These are phyloP conservation scores for Penicillium sp. DNA, from an alignment of 2,329 filamentous ascomycete species.

Conservation along the genomic window DNA sequence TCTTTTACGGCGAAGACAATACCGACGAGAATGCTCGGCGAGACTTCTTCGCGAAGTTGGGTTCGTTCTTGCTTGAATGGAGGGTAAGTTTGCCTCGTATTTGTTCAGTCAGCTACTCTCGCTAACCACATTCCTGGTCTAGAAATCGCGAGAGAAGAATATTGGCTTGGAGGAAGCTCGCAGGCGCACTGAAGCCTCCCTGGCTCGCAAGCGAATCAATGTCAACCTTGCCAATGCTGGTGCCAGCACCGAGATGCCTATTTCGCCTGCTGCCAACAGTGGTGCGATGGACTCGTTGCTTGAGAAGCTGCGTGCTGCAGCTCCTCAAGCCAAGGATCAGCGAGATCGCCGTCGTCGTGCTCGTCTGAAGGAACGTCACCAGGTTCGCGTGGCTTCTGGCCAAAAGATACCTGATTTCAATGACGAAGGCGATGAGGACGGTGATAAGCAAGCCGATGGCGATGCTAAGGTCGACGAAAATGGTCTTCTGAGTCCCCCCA, in stretches of 20 bases:
- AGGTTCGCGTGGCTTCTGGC: slow-evolving; percentile 83
- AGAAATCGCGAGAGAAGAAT: slow-evolving; percentile 93
- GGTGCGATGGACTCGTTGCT: slow-evolving; percentile 95
- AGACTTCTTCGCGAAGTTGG: slow-evolving; percentile 94
- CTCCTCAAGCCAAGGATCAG: slow-evolving; percentile 83
- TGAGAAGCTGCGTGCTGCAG: slow-evolving; percentile 90
- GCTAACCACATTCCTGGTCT: slow-evolving; percentile 6
- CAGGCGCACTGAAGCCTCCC: slow-evolving; percentile 81
- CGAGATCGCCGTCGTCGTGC: slow-evolving; percentile 83
- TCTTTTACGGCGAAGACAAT: slow-evolving; percentile 92
- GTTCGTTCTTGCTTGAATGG: slow-evolving; percentile 87
- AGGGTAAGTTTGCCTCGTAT: slow-evolving; percentile 55
- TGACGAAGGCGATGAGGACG: slow-evolving; percentile 60
- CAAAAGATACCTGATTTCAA: slow-evolving; percentile 77
- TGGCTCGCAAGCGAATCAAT: slow-evolving; percentile 74
- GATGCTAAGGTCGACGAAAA: slow-evolving; percentile 44
- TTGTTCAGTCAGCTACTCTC: slow-evolving; percentile 2
- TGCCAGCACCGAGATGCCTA: slow-evolving; percentile 48
- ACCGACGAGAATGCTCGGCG: slow-evolving; percentile 86
- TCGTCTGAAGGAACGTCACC: slow-evolving; percentile 83
- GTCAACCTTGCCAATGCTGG: slow-evolving; percentile 65
- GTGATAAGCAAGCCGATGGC: slow-evolving; percentile 30
- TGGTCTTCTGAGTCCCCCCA: slow-evolving; percentile 52
- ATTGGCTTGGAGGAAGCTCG: slow-evolving; percentile 74
- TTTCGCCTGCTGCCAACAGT: slow-evolving; percentile 68